Evolutionary conservation across 495 filamentous ascomycete species (phyloP), one percentile per base, ranked within the genome.

Genomic region (Xylaria scruposa): DNA sequence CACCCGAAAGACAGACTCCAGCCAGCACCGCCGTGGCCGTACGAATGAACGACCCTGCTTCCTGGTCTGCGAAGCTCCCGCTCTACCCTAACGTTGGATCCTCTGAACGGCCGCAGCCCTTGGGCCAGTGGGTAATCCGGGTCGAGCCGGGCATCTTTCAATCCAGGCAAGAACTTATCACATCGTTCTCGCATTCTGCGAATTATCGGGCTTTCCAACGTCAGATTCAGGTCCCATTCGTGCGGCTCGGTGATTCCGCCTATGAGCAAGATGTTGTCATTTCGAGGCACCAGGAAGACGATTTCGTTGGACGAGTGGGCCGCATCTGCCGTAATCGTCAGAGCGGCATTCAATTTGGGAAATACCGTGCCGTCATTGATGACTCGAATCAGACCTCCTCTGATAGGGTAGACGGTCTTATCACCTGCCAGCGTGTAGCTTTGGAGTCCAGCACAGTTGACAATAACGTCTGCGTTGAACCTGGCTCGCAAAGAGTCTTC

Each of bases 271-370:
- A 83, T 86, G 71, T 85, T 82, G 72, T 87, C 83, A 72, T 85
- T 85, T 10, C 85, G 81, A 13, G 85, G 85, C n/a, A 87, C 82
- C 44, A 88, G 76, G 70, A 88, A 85, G 12, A 84, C 81, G 56
- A 86, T 85, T 62, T 86, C 83, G 62, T 84, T 78, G 9, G 79
- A 36, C 26, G 75, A 78, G 67, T 76, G 72, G 36, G 72, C 77
- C 12, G 78, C 77, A 24, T 81, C 80, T 51, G 83, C 79, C 44
- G 81, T 78, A 66, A 86, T 80, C 1, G 78, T 79, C 71, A 86
- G 72, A 6, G 85, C 82, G 21, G 77, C 76, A 12, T 81, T 69
- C 40, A 88, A 72, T 68, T 86, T 84, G 10, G 85, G 84, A 72
- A 87, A 87, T 42, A 78, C 76, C 9, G 73, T 75, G 49, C 85